These are phyloP conservation scores for Urtica urens DNA, from an alignment of 306 rosid species.

Conservation along the genomic window DNA sequence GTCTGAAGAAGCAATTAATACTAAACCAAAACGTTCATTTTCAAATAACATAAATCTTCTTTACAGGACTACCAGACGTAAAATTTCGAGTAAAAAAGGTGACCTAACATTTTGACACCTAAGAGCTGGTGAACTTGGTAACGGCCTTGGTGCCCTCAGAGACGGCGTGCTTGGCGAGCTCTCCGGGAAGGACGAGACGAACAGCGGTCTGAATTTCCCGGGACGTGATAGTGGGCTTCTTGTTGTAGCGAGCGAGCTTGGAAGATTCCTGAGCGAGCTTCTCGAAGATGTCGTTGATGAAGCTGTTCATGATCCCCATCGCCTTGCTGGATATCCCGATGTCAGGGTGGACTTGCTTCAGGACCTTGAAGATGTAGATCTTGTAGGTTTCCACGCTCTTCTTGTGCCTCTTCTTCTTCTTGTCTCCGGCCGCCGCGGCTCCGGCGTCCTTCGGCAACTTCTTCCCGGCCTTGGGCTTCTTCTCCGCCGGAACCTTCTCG, in stretches of 20 bases:
- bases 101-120: constrained; percentile 2
- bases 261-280: constrained; percentile 46
- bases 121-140: constrained; percentile 48
- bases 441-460: constrained; percentile 32
- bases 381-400: constrained; percentile 50
- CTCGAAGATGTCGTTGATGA: constrained; percentile 53
- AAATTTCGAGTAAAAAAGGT: no score
- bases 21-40: no score
- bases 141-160: constrained; percentile 60
- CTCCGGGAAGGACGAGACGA: constrained; percentile 45
- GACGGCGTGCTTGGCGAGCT: constrained; percentile 53
- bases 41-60: no score
- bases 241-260: constrained; percentile 40
- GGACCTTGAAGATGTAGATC: constrained; percentile 51
- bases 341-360: constrained; percentile 56
- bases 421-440: constrained; percentile 11
- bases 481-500: constrained; percentile 47
- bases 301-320: constrained; percentile 54
- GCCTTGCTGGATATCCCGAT: constrained; percentile 48
- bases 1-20: no score
- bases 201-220: constrained; percentile 54
- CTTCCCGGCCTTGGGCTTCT: constrained; percentile 50
- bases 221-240: constrained; percentile 50
- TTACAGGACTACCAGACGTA: no score
- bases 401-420: constrained; percentile 44